Base-by-base conservation (phyloP, 768 basidiomycete species). In the Hebeloma cylindrosporum region DNA sequence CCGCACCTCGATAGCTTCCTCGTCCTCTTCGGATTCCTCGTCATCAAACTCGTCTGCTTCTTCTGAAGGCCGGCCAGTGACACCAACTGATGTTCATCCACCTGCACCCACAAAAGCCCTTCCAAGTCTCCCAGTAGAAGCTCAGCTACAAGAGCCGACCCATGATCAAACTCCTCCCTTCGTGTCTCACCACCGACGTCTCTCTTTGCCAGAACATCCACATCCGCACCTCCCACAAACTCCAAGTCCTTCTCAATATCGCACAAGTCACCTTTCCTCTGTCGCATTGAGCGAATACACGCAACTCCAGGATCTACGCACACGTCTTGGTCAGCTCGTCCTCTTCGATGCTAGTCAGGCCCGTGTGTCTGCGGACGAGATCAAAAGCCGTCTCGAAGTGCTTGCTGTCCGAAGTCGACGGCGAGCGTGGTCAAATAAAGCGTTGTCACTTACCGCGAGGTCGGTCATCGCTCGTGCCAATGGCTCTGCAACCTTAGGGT, bases 391-490 rank as follows among this genome's bases (percentile, higher is more conserved):
- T 27, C 67, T 70, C 20, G 61, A 65, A 11, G 61, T 78, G 5
- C 66, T 87, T 17, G 82, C 83, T 59, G 69, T 78, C 29, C 75
- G 75, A 50, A 76, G 78, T 25, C 71, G 78, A 28, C 72, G 86
- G 22, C 71, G 83, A 7, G 85, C 85, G 5, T 88, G 85, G 85
- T 70, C 78, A 42, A 78, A 78, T 49, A 68, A 74, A 26, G 70
- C 72, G 14, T 69, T 77, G 22, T 43, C 47, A 7, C 44, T 46
- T 26, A 48, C 27, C 32, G 37, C 37, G 28, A 37, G 41, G 34
- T 51, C 47, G 40, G 45, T 40, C 39, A 38, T 41, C 26, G 50
- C 56, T 5, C 49, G 53, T 5, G 39, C 45, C 14, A 39, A 56
- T 8, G 54, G 52, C 27, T 27, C 53, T 32, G 47, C 45, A 10